phyloP scores from a whole-genome alignment of 192 early-diverging fungal genomes.

The Rhizoclosmatium globosum region DNA sequence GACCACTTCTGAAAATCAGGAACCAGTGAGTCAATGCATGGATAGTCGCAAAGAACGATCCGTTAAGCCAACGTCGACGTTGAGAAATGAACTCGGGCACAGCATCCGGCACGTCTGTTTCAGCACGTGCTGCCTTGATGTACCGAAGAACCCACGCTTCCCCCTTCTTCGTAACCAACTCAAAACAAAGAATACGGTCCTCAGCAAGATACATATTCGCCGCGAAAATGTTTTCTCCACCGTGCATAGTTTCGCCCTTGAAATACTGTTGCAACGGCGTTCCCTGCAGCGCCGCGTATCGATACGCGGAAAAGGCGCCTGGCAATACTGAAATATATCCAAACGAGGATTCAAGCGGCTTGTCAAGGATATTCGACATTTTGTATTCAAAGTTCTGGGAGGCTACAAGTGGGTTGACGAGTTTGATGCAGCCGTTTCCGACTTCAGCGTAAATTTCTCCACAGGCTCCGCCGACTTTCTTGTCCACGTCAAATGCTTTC shows the following conservation, averaged over 20 bases:
- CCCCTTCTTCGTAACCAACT: conserved; percentile 78
- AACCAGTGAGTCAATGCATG: conserved; percentile 71
- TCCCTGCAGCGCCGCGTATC: conserved; percentile 76
- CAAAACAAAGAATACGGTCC: conserved; percentile 87
- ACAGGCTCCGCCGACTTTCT: conserved; percentile 88
- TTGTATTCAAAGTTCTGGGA: conserved; percentile 85
- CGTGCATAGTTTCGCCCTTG: conserved; percentile 55
- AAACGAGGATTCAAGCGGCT: conserved; percentile 81
- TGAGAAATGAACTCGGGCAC: conserved; percentile 67
- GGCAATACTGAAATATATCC: conserved; percentile 95
- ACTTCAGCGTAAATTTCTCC: conserved; percentile 92
- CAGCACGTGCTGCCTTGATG: conserved; percentile 73
- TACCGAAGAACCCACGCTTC: conserved; percentile 78
- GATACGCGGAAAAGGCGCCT: conserved; percentile 87
- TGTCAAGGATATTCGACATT: conserved; percentile 62
- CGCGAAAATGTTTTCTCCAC: conserved; percentile 70
- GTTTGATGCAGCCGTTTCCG: conserved; percentile 66
- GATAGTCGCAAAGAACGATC: conserved; percentile 65
- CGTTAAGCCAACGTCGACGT: conserved; percentile 66
- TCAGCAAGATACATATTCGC: conserved; percentile 87
- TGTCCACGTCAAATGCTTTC: conserved; percentile 88
- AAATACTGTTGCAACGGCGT: conserved; percentile 79
- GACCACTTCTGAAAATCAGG: conserved; percentile 72
- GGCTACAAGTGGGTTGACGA: conserved; percentile 73
- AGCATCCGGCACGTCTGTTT: conserved; percentile 82